Evolutionary conservation across 371 early-diverging fungal species (phyloP).

Genomic region (Massospora cicadina): DNA sequence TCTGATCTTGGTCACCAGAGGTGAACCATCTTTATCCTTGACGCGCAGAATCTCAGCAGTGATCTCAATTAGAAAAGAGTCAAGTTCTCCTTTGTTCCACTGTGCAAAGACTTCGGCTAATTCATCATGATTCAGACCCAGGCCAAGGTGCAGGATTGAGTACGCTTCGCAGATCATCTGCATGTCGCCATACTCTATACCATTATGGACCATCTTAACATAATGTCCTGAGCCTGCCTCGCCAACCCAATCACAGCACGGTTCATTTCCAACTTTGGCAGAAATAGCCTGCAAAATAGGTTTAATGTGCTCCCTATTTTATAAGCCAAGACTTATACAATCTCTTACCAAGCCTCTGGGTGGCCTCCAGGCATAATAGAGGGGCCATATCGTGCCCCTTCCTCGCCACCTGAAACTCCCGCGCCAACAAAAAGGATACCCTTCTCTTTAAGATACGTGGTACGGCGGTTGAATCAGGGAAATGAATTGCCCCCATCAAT

Average conservation of each 20-base stretch:
- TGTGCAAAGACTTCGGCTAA: slow-evolving; percentile 72
- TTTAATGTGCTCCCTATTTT: slow-evolving; percentile 54
- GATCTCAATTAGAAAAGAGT: slow-evolving; percentile 96
- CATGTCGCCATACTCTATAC: slow-evolving; percentile 99
- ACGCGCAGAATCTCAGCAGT: slow-evolving; percentile 80
- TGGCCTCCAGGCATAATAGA: slow-evolving; percentile 98
- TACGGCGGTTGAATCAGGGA: slow-evolving; percentile 89
- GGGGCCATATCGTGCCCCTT: slow-evolving; percentile 97
- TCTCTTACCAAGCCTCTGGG: slow-evolving; percentile 62
- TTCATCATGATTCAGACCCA: slow-evolving; percentile 64
- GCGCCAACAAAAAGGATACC: slow-evolving; percentile 90
- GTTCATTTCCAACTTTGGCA: slow-evolving; percentile 69
- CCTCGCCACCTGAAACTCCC: slow-evolving; percentile 99
- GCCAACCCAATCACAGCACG: slow-evolving; percentile 99
- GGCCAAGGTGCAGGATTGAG: slow-evolving; percentile 71
- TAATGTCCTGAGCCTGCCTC: slow-evolving; percentile 97
- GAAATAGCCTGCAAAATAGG: slow-evolving; percentile 90
- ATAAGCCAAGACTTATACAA: not conserved
- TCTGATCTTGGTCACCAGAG: slow-evolving; percentile 85
- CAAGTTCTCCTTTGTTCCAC: slow-evolving; percentile 92
- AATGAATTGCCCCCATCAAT: slow-evolving; percentile 99
- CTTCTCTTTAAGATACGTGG: slow-evolving; percentile 65
- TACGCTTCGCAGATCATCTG: slow-evolving; percentile 96
- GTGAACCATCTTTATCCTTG: slow-evolving; percentile 70
- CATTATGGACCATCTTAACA: slow-evolving; percentile 99